A percentile compares a stretch with the other conserved stretches of the same genome.
These are phyloP conservation scores for Lanzia echinophila DNA, from an alignment of 2,329 filamentous ascomycete genomes.

Conservation along the genomic window DNA sequence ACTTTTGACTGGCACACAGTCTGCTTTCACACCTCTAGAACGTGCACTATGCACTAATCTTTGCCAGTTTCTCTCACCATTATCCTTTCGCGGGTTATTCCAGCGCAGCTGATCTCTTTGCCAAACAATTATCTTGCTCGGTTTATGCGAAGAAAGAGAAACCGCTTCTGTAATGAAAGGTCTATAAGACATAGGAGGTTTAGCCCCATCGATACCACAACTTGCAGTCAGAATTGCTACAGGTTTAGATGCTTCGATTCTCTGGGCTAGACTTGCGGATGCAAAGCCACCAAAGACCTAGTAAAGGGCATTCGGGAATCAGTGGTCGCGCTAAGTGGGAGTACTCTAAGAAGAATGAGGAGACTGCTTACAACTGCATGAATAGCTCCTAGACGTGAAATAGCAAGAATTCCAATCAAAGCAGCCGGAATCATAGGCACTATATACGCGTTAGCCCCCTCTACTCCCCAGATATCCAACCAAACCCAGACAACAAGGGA, in stretches of 20 bases:
- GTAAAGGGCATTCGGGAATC: no score
- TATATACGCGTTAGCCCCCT: constrained; percentile 30
- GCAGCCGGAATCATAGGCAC: constrained; percentile 95
- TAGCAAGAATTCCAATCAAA: constrained; percentile 77
- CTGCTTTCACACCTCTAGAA: constrained; percentile 60
- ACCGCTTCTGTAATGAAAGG: constrained; percentile 71
- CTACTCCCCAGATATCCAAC: constrained; percentile 8
- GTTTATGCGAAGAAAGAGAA: constrained; percentile 61
- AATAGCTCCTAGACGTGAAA: constrained; percentile 74
- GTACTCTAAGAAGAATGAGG: no score
- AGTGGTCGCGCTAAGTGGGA: no score
- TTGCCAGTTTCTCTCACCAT: constrained; percentile 75
- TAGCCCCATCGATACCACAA: constrained; percentile 83
- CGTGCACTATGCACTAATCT: constrained; percentile 64
- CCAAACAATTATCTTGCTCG: constrained; percentile 70
- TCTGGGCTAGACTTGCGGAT: constrained; percentile 70
- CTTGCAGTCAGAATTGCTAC: constrained; percentile 78
- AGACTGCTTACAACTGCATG: constrained; percentile 88
- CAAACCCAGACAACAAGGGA: no score
- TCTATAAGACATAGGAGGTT: constrained; percentile 71
- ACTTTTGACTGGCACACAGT: constrained; percentile 70
- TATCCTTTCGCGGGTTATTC: constrained; percentile 59
- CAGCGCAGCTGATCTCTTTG: constrained; percentile 72
- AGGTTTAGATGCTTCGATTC: constrained; percentile 77
- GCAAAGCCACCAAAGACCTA: constrained; percentile 96